These are phyloP conservation scores for Claviceps fusiformis DNA, from an alignment of 2,329 filamentous ascomycete species.

Conservation along the genomic window DNA sequence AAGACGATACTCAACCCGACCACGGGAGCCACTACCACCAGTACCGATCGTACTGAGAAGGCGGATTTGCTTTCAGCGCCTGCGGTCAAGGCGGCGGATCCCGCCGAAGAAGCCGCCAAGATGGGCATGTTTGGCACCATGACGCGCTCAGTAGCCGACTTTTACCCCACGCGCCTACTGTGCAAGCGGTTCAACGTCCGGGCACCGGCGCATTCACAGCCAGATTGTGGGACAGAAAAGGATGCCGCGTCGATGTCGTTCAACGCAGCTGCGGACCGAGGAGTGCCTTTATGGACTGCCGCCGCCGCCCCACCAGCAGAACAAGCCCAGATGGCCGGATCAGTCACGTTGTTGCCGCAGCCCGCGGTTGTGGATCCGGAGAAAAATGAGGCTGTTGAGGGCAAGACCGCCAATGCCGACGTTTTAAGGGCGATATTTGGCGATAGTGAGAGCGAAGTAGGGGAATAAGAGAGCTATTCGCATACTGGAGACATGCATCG, in stretches of 20 bases:
- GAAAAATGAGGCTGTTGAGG: constrained; percentile 55
- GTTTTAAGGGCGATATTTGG: constrained; percentile 92
- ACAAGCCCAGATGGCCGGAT: not conserved
- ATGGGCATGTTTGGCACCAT: constrained; percentile 87
- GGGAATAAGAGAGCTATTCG: not conserved
- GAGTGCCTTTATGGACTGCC: not conserved
- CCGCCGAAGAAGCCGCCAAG: constrained; percentile 73
- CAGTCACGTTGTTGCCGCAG: not conserved
- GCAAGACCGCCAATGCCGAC: constrained; percentile 59
- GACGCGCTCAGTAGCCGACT: constrained; percentile 59
- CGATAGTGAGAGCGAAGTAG: constrained; percentile 57
- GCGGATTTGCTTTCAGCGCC: constrained; percentile 17
- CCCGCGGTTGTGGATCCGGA: constrained; percentile 48
- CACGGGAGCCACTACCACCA: constrained; percentile 1
- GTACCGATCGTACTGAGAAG: constrained; percentile 2
- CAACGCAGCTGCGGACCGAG: not conserved
- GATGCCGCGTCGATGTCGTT: not conserved
- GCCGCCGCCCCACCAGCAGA: not conserved
- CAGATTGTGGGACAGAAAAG: constrained; percentile 28
- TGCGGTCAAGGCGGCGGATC: constrained; percentile 36
- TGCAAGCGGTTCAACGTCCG: constrained; percentile 92
- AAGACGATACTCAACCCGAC: constrained; percentile 28
- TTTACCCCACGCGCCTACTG: constrained; percentile 70
- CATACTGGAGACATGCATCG: not conserved
- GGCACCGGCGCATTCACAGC: constrained; percentile 54